Conservation (phyloP, 1,139 yeast species). For the Candida anutae region DNA sequence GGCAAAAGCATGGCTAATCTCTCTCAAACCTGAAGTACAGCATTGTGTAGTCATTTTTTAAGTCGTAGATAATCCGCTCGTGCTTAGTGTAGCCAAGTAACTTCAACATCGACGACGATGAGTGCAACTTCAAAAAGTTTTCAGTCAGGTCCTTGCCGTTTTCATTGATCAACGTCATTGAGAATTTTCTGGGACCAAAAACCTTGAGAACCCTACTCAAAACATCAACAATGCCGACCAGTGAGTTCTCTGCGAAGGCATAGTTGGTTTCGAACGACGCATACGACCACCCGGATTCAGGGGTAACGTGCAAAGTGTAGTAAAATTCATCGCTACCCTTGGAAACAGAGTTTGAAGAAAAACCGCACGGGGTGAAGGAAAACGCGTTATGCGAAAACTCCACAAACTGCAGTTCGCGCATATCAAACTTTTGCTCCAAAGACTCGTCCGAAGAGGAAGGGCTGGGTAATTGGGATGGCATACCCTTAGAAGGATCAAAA, state of each 20-base stretch:
- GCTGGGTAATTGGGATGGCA: slow-evolving; percentile 27
- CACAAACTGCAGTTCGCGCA: slow-evolving; percentile 2
- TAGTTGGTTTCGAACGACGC: slow-evolving; percentile 93
- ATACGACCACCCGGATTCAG: slow-evolving; percentile 90
- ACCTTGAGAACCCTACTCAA: slow-evolving; percentile 51
- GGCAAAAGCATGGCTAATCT: slow-evolving; percentile 1
- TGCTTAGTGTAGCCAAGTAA: slow-evolving; percentile 49
- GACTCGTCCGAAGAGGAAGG: slow-evolving; percentile 21
- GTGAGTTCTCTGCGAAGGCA: slow-evolving; percentile 34
- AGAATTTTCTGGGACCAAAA: slow-evolving; percentile 72
- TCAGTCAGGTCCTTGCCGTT: slow-evolving; percentile 13
- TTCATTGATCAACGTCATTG: slow-evolving; percentile 57
- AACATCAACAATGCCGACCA: slow-evolving; percentile 42
- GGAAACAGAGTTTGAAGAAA: slow-evolving; percentile 76
- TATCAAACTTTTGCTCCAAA: slow-evolving; percentile 15
- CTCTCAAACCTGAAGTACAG: slow-evolving; percentile 41
- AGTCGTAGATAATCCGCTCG: slow-evolving; percentile 67
- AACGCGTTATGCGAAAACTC: slow-evolving; percentile 69
- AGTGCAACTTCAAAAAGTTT: slow-evolving; percentile 22
- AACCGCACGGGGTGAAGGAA: slow-evolving; percentile 95
- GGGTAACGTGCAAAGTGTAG: slow-evolving; percentile 91
- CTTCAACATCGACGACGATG: slow-evolving; percentile 26
- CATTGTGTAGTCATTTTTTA: slow-evolving; percentile 41
- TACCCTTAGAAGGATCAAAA: slow-evolving; percentile 26
- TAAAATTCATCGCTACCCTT: slow-evolving; percentile 51